Base-by-base conservation (phyloP, 2,329 filamentous ascomycete genomes). In the Neofusicoccum ribis region DNA sequence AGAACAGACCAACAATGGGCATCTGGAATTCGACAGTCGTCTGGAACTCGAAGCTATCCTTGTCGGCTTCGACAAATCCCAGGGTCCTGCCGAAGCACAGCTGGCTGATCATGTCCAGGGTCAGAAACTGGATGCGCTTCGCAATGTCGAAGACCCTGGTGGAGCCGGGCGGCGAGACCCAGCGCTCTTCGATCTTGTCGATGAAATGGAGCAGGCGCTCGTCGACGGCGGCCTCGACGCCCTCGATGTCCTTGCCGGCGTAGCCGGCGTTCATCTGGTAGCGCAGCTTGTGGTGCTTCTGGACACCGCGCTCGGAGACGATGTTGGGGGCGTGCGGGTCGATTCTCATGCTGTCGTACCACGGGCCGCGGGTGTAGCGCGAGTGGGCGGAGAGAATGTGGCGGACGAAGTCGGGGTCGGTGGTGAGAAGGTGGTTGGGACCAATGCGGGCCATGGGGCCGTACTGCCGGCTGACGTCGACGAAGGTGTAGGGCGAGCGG, bases 361-460 rank as follows among this genome's bases (percentile, higher is more conserved):
- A 77, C 5, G 70, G 68, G 14, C 72, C 69, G 39, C 79, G 75
- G 54, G 72, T 79, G 54, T 83, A 84, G 3, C 74, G 76, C 2
- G 77, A 77, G 3, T 78, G 71, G 8, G 77, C 76, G 56, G 73
- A 78, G 72, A 77, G 82, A 69, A 80, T 80, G 71, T 72, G 80
- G 51, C 75, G 73, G 77, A 61, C 49, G 6, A 84, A 72, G 36
- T 84, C 81, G 0, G 83, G 77, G 44, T 82, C 82, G 6, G 80
- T 80, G 0, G 83, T 84, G 64, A 84, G 71, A 50, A 85, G 74
- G 60, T 84, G 71, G 27, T 81, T 83, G 2, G 84, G 83, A 0
- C 81, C 79, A n/a, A 82, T 76, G 37, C 83, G 65, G 70, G 79
- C 79, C 64, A 81, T 76, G 14, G 77, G 73, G 23, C 78, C 79